Base-by-base conservation (phyloP, 2,329 filamentous ascomycete genomes). In the Paecilomyces variotii region DNA sequence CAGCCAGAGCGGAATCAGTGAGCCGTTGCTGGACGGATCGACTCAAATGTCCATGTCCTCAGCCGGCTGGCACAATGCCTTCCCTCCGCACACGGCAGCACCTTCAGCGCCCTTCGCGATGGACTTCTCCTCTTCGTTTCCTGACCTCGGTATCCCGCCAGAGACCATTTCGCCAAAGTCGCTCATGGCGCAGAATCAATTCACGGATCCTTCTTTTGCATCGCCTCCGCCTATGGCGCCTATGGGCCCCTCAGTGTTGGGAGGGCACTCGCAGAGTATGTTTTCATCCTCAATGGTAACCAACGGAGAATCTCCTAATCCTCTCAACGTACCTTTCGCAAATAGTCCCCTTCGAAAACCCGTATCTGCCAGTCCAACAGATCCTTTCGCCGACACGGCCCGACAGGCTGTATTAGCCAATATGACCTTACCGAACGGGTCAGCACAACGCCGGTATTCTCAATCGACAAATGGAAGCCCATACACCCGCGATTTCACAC, bases 1-100 rank as follows among this genome's bases (percentile, higher is more conserved):
- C 60, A 97, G 92, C 75, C 92, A 95, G 70, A 93, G 89, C 72
- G 73, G 73, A 10, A 73, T 73, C 54, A 95, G 90, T 74, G 94
- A 97, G 71, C 86, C 91, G 60, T 91, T 96, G 87, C 80, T 94
- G 59, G 91, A 97, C 73, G 90, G 90, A 4, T 70, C 71, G 39
- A 88, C 87, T 72, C 85, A 87, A 64, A 80, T 82, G 49, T 79
- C 82, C 59, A 76, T 80, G 24, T 76, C 79, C 2, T 78, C 78
- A 3, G 78, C 80, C 64, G 82, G 84, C 78, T 91, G 88, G 86
- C 84, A 88, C 67, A 81, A 84, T 55, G 81, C 85, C 45, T 79
- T 91, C 67, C 87, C 90, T 74, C 82, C 84, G 25, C 88, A 89
- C 63, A 84, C 86, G 30, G 81, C 87, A 67, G 81, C 90, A 71